A percentile compares a stretch with the other conserved stretches of the same genome.
These are phyloP conservation scores for Anisodus acutangulus DNA, from an alignment of 257 asterid genomes.

Conservation along the genomic window DNA sequence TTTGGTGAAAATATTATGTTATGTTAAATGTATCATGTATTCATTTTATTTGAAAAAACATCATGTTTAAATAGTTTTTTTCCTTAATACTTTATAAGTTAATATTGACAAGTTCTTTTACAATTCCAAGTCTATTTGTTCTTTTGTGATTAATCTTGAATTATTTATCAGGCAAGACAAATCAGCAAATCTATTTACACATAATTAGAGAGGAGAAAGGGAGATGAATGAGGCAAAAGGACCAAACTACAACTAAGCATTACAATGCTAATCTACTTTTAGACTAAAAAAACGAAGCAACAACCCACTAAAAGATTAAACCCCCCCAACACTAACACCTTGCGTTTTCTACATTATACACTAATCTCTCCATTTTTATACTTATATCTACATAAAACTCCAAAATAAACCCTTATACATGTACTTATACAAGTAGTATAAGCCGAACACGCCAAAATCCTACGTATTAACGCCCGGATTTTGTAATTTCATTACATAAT, in stretches of 20 bases:
- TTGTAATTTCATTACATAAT: conserved; percentile 43
- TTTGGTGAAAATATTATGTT: too few relatives aligned
- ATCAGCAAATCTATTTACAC: background rate
- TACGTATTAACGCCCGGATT: background rate
- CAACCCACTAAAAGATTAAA: conserved; percentile 24
- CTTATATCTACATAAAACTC: background rate
- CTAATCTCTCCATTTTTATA: background rate
- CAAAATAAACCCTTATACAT: conserved; percentile 24
- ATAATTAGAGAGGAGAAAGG: background rate
- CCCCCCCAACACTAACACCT: conserved; percentile 18
- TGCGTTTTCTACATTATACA: conserved; percentile 25
- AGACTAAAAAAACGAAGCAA: conserved; percentile 29
- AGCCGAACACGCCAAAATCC: conserved; percentile 23
- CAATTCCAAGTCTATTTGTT: background rate
- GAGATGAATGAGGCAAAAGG: conserved; percentile 26
- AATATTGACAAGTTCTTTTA: background rate
- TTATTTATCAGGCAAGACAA: background rate
- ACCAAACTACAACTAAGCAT: conserved; percentile 27
- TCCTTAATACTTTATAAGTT: too few relatives aligned
- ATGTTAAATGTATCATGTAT: too few relatives aligned
- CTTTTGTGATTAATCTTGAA: background rate
- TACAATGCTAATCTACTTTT: conserved; percentile 27
- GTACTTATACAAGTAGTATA: conserved; percentile 48
- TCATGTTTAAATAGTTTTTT: too few relatives aligned
- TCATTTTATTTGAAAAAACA: too few relatives aligned